Percentiles rank a stretch among this genome's conserved stretches.
Evolutionary conservation across 2,329 filamentous ascomycete genomes (phyloP).

Genomic region (Ascochyta koolunga): DNA sequence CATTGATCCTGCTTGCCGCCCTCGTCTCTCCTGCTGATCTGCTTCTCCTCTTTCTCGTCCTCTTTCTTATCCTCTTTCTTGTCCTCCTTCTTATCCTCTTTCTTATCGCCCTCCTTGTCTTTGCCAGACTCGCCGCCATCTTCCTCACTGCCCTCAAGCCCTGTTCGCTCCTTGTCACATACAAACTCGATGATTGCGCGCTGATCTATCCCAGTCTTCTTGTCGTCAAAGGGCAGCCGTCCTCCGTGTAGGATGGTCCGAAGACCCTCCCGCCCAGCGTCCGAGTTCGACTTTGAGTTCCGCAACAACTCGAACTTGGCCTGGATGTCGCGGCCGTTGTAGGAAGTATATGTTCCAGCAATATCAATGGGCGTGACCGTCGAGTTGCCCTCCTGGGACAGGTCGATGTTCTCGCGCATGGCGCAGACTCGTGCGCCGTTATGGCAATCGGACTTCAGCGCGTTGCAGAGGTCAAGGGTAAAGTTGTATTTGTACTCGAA

Average conservation of each 20-base stretch:
- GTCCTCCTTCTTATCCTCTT: slow-evolving; percentile 36
- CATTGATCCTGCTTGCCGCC: slow-evolving; percentile 46
- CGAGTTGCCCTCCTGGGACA: slow-evolving; percentile 55
- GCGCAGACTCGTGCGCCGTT: slow-evolving; percentile 78
- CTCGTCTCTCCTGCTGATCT: slow-evolving; percentile 31
- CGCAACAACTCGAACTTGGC: slow-evolving; percentile 70
- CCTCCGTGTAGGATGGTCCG: slow-evolving; percentile 70
- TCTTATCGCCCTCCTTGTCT: slow-evolving; percentile 23
- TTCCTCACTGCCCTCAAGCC: slow-evolving; percentile 70
- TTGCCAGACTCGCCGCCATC: slow-evolving; percentile 18
- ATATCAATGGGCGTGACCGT: slow-evolving; percentile 71
- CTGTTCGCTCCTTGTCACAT: slow-evolving; percentile 75
- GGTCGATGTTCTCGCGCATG: slow-evolving; percentile 65
- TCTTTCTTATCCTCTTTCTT: slow-evolving; percentile 30
- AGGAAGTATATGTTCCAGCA: slow-evolving; percentile 70
- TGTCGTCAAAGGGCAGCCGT: slow-evolving; percentile 53
- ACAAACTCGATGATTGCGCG: slow-evolving; percentile 83
- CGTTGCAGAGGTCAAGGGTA: slow-evolving; percentile 76
- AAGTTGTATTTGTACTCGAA: slow-evolving; percentile 76
- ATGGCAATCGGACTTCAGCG: slow-evolving; percentile 70
- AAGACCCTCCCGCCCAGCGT: slow-evolving; percentile 73
- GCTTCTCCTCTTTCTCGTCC: slow-evolving; percentile 28
- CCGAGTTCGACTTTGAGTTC: slow-evolving; percentile 66
- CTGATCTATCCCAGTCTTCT: slow-evolving; percentile 62
- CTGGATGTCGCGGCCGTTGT: slow-evolving; percentile 64